phyloP scores from a whole-genome alignment of 1,139 yeast species.

The Yueomyces sp. region DNA sequence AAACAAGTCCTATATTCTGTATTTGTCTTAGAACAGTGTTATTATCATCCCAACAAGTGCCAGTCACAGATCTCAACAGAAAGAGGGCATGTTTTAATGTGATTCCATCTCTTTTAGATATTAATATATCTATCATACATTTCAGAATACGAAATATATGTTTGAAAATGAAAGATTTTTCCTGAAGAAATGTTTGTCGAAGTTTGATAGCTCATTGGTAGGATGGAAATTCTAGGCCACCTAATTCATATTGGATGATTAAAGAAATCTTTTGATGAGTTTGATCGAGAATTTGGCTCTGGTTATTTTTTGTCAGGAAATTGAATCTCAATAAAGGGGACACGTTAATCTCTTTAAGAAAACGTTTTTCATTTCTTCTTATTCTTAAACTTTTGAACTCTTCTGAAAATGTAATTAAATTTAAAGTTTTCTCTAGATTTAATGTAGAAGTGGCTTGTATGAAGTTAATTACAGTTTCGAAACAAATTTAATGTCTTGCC shows the following conservation, averaged over 20 bases:
- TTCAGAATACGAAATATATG: slow-evolving; percentile 30
- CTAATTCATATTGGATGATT: slow-evolving; percentile 35
- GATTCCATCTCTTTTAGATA: slow-evolving; percentile 28
- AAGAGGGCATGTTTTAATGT: slow-evolving; percentile 29
- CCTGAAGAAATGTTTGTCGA: slow-evolving; percentile 30
- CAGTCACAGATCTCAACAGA: slow-evolving; percentile 28
- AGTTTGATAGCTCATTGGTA: slow-evolving; percentile 29
- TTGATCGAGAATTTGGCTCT: slow-evolving; percentile 15
- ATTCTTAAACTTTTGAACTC: slow-evolving; percentile 31
- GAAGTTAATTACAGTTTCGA: slow-evolving; percentile 30
- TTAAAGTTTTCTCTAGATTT: slow-evolving; percentile 19
- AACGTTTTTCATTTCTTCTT: slow-evolving; percentile 32
- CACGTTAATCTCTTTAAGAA: slow-evolving; percentile 30
- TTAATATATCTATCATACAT: slow-evolving; percentile 33
- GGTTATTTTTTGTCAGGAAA: slow-evolving; percentile 14
- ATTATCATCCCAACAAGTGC: slow-evolving; percentile 37
- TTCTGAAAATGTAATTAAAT: slow-evolving; percentile 23
- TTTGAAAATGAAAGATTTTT: slow-evolving; percentile 29
- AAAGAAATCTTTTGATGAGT: slow-evolving; percentile 27
- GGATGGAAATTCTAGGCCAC: slow-evolving; percentile 34
- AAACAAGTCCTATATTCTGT: slow-evolving; percentile 31
- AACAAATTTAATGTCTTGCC: slow-evolving; percentile 34
- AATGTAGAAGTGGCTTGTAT: slow-evolving; percentile 12
- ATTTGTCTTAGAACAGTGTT: slow-evolving; percentile 33
- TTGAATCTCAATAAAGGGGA: slow-evolving; percentile 29